phyloP scores from a whole-genome alignment of 495 filamentous ascomycete species.

The Pseudoneurospora amorphoporcata region DNA sequence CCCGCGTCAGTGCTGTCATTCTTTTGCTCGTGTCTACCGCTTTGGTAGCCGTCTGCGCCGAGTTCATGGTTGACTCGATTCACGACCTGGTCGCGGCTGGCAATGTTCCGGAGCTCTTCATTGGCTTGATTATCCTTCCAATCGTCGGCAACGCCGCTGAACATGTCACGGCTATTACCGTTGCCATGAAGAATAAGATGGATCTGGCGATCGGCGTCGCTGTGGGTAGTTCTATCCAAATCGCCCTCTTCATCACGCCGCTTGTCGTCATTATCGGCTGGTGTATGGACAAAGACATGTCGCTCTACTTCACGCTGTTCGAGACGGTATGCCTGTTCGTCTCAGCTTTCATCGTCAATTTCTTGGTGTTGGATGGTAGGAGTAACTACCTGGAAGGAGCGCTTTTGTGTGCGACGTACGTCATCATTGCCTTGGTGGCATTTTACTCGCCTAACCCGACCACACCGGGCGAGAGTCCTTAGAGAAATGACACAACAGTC shows the following conservation, averaged over 20 bases:
- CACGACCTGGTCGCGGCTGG: conserved; percentile 52
- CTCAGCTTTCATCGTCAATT: conserved; percentile 82
- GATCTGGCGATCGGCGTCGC: conserved; percentile 87
- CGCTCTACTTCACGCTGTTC: conserved; percentile 83
- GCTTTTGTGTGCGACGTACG: conserved; percentile 70
- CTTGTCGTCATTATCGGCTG: conserved; percentile 84
- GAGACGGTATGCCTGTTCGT: conserved; percentile 83
- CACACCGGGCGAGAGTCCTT: conserved; percentile 33
- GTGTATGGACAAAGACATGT: conserved; percentile 74
- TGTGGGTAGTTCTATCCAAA: conserved; percentile 79
- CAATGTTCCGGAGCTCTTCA: conserved; percentile 64
- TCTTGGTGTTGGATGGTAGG: conserved; percentile 75
- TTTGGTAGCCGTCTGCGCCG: conserved; percentile 76
- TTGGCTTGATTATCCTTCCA: conserved; percentile 79
- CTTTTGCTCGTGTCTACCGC: conserved; percentile 67
- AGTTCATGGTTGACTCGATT: conserved; percentile 78
- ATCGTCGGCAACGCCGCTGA: conserved; percentile 91
- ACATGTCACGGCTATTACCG: conserved; percentile 81
- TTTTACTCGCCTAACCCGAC: conserved; percentile 50
- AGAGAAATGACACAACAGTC: neutral
- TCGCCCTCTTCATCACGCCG: conserved; percentile 82
- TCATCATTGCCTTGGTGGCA: conserved; percentile 61
- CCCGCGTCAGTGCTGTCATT: conserved; percentile 61
- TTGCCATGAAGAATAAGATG: conserved; percentile 93
- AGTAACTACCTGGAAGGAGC: conserved; percentile 86